A percentile compares a stretch with the other conserved stretches of the same genome.
Evolutionary conservation across 2,329 filamentous ascomycete genomes (phyloP).

Genomic region (Dryadomyces quercus-mongolicae): DNA sequence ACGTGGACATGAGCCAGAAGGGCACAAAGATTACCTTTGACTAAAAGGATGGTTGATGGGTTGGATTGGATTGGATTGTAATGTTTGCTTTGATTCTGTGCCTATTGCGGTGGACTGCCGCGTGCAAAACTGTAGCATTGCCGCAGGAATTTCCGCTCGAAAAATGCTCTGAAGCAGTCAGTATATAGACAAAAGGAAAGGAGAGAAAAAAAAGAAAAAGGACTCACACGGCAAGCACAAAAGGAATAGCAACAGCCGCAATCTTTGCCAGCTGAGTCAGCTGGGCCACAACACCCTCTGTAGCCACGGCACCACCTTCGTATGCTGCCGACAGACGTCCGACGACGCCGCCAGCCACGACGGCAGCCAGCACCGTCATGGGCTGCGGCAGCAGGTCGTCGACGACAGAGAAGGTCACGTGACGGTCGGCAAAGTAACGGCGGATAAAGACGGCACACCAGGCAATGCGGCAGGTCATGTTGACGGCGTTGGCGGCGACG

Average conservation of each 20-base stretch:
- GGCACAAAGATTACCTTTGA: conserved; percentile 92
- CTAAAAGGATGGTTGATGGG: conserved; percentile 17
- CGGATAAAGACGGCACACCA: conserved; percentile 71
- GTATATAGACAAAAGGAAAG: background rate
- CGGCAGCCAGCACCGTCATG: conserved; percentile 28
- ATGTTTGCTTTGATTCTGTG: background rate
- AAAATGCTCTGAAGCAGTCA: conserved; percentile 25
- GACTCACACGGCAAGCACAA: conserved; percentile 49
- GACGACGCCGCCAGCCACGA: conserved; percentile 30
- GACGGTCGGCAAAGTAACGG: conserved; percentile 43
- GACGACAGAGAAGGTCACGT: conserved; percentile 25
- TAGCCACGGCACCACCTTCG: conserved; percentile 11
- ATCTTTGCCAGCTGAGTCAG: conserved; percentile 33
- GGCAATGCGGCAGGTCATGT: conserved; percentile 73
- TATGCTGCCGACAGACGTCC: conserved; percentile 15
- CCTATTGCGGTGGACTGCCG: background rate
- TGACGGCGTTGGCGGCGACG: conserved; percentile 77
- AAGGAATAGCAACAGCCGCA: conserved; percentile 35
- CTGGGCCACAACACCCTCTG: conserved; percentile 20
- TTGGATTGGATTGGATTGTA: conserved; percentile 6
- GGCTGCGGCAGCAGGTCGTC: conserved; percentile 31
- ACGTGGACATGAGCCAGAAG: conserved; percentile 70
- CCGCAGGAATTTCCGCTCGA: conserved; percentile 41
- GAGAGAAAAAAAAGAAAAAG: background rate
- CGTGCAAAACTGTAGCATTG: conserved; percentile 27